phyloP scores from a whole-genome alignment of 2,329 filamentous ascomycete genomes.

The Neofusicoccum kwambonambiense region DNA sequence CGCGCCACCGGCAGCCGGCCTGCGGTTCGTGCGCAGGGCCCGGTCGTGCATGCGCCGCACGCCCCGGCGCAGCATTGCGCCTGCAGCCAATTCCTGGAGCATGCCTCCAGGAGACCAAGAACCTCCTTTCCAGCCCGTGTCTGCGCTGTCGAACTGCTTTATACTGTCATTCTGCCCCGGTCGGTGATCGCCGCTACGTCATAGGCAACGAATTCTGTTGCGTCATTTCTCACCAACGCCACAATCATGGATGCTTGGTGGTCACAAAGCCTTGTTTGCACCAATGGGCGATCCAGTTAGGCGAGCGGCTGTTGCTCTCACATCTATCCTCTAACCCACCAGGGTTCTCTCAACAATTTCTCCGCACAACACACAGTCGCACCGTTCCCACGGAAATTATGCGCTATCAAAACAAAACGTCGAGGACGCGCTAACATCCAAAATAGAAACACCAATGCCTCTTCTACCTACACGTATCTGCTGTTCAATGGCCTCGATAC shows the following conservation, averaged over 20 bases:
- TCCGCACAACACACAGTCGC: neutral
- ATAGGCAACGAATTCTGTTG: neutral
- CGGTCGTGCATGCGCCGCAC: neutral
- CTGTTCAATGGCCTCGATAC: conserved; percentile 64
- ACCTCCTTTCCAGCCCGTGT: too few relatives aligned
- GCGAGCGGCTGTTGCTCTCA: too few relatives aligned
- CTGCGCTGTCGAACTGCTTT: neutral
- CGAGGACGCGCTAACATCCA: neutral
- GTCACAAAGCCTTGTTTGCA: neutral
- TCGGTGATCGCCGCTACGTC: neutral
- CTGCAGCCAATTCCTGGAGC: conserved; percentile 37
- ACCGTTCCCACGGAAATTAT: neutral
- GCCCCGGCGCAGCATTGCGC: neutral
- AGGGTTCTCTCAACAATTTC: too few relatives aligned
- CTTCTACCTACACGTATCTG: conserved; percentile 54
- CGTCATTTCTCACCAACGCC: conserved; percentile 5
- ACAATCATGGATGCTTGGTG: neutral
- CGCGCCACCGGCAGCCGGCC: neutral
- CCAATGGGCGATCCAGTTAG: neutral
- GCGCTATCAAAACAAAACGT: neutral
- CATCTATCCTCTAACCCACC: too few relatives aligned
- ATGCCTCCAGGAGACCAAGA: neutral
- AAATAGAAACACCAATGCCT: conserved; percentile 29
- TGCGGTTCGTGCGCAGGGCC: neutral
- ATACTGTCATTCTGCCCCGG: neutral